Evolutionary conservation across 2,329 filamentous ascomycete genomes (phyloP), one percentile per base, ranked within the genome.

Genomic region (Fusarium sp.): DNA sequence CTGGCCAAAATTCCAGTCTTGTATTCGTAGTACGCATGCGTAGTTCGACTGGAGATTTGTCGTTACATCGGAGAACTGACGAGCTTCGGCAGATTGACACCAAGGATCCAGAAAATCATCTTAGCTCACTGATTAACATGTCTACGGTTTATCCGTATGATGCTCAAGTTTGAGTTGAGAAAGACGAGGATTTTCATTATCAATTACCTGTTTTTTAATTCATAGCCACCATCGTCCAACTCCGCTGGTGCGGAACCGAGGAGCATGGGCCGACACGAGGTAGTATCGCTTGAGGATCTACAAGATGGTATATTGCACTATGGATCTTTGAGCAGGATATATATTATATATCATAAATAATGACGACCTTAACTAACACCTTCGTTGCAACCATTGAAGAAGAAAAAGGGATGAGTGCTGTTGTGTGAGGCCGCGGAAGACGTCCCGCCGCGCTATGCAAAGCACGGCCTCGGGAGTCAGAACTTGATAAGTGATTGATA

Each of bases 261-360:
- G 30, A 69, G 57, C 50, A 54, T 67, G 46, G 67, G 24, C 44
- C 50, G 43, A 30, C 19, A 35, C 50, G 30, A 54, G 56, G 67
- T 69, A 24, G 66, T 43, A 69, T 69, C 52, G 61, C 17, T 52
- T 10, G 41, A 44, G 40, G 67, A 70, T 70, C 67, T 55, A 44
- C 46, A 44, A 35, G 26, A 44, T 37, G 48, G 44, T 37, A 41
- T 33, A 59, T 39, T 45, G 26, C 48, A 39, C 19, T 43, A 65
- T 52, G 41, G 46, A 47, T 46, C 45, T 62, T 45, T 22, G 6
- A n/a, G 30, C 48, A n/a, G 32, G 46, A 50, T 47, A 35, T 37
- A 50, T 47, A 35, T 37, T 47, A 24, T 24, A 24, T 39, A 48
- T 35, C 40, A 32, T 35, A 47, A 53, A 52, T 15, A 32, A 49